phyloP scores from a whole-genome alignment of 2,329 filamentous ascomycete genomes.

The Teratosphaeria epicoccoides region DNA sequence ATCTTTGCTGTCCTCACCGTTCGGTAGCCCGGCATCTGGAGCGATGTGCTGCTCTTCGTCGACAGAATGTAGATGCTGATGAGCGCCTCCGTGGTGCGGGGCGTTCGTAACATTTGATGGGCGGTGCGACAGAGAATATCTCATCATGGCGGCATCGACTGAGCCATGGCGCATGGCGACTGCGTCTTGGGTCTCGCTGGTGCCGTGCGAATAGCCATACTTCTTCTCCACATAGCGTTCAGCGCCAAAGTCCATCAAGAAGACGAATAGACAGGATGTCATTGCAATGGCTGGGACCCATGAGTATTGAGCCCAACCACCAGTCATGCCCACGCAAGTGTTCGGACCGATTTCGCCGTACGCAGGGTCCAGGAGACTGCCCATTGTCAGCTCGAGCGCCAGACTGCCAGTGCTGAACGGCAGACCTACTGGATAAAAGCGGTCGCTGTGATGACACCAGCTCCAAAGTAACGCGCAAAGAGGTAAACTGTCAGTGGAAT shows the following conservation, averaged over 20 bases:
- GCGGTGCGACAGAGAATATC: constrained; percentile 9
- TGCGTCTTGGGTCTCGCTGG: constrained; percentile 5
- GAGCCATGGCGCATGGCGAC: constrained; percentile 7
- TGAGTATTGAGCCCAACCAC: constrained; percentile 40
- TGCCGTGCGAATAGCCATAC: constrained; percentile 30
- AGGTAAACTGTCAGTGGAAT: constrained; percentile 38
- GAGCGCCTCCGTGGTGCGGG: constrained; percentile 8
- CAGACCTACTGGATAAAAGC: constrained; percentile 35
- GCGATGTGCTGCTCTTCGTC: constrained; percentile 27
- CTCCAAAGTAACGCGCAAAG: constrained; percentile 38
- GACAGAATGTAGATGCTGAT: constrained; percentile 32
- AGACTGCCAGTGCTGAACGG: neutral
- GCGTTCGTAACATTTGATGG: constrained; percentile 2
- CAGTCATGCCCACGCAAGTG: constrained; percentile 45
- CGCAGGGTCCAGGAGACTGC: constrained; percentile 27
- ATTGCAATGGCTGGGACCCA: constrained; percentile 46
- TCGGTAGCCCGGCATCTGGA: neutral
- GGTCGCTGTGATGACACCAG: constrained; percentile 39
- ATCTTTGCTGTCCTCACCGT: neutral
- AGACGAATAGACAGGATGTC: constrained; percentile 38
- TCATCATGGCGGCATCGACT: constrained; percentile 16
- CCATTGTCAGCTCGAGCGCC: neutral
- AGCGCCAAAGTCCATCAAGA: constrained; percentile 41
- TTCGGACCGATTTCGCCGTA: constrained; percentile 24
- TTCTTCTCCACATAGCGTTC: constrained; percentile 42